Percentiles rank a stretch among this genome's conserved stretches.
phyloP scores from a whole-genome alignment of 176 grass and related monocot species.

The Ananas comosus region DNA sequence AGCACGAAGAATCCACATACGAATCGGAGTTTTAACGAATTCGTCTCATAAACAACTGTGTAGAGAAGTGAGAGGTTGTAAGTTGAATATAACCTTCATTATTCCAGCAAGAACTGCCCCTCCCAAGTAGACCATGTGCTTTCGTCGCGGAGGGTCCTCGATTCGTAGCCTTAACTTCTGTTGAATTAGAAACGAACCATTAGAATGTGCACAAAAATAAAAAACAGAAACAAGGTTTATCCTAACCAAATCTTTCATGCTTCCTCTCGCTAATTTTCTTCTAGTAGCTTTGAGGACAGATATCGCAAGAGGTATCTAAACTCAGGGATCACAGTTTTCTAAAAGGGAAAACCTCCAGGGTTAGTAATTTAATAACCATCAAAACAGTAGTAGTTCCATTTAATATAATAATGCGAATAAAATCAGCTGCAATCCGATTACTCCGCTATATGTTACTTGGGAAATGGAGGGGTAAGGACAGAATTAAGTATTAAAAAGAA shows the following conservation, averaged over 20 bases:
- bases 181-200: slow-evolving; percentile 11
- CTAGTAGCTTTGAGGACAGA: too few relatives aligned
- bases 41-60: neutral
- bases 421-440: too few relatives aligned
- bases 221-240: neutral
- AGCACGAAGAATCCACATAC: neutral
- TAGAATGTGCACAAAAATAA: neutral
- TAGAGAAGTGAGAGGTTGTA: neutral
- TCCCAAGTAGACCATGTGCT: slow-evolving; percentile 96
- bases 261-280: too few relatives aligned
- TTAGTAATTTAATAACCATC: too few relatives aligned
- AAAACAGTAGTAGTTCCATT: too few relatives aligned
- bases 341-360: too few relatives aligned
- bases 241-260: neutral
- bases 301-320: too few relatives aligned
- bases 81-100: slow-evolving; percentile 62
- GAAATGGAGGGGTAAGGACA: too few relatives aligned
- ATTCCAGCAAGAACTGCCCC: slow-evolving; percentile 95
- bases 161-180: slow-evolving; percentile 86
- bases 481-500: too few relatives aligned
- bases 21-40: neutral
- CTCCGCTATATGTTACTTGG: too few relatives aligned
- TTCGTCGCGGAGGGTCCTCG: slow-evolving; percentile 91
- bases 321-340: too few relatives aligned
- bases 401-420: too few relatives aligned